Conservation (phyloP, 2,329 filamentous ascomycete species). For the Diaporthe sp. region DNA sequence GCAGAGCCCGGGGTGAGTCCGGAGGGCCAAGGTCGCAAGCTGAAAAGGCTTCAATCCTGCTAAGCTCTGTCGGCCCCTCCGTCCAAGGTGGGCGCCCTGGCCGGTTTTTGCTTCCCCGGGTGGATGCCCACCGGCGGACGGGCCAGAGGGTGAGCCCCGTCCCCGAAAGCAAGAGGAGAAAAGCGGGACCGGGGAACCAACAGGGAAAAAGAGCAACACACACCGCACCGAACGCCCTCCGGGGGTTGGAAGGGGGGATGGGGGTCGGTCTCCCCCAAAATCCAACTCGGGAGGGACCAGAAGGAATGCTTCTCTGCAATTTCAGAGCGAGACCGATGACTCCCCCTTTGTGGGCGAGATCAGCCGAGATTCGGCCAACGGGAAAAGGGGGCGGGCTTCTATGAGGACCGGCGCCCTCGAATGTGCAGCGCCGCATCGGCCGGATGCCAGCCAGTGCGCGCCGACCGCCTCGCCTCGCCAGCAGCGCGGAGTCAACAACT, state of each 20-base stretch:
- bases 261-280: background rate
- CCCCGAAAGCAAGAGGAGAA: background rate
- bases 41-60: slow-evolving; percentile 20
- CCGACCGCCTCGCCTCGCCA: background rate
- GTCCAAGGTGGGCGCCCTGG: slow-evolving; percentile 8
- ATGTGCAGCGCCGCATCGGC: slow-evolving; percentile 5
- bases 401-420: slow-evolving; percentile 21
- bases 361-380: slow-evolving; percentile 25
- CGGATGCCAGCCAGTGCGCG: slow-evolving; percentile 23
- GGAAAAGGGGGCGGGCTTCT: slow-evolving; percentile 15
- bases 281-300: background rate
- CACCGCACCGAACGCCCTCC: slow-evolving; percentile 7
- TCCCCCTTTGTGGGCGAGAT: slow-evolving; percentile 25
- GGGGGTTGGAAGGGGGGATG: background rate
- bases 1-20: background rate
- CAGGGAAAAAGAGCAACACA: background rate
- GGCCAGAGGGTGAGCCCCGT: slow-evolving; percentile 9
- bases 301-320: slow-evolving; percentile 9
- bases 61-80: slow-evolving; percentile 24
- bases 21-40: background rate
- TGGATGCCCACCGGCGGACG: slow-evolving; percentile 1
- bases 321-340: slow-evolving; percentile 6
- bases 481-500: background rate
- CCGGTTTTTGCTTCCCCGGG: slow-evolving; percentile 9
- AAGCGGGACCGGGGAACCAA: background rate